Conservation (phyloP, 352 stramenopile genomes). For the Thraustochytrium sp. region DNA sequence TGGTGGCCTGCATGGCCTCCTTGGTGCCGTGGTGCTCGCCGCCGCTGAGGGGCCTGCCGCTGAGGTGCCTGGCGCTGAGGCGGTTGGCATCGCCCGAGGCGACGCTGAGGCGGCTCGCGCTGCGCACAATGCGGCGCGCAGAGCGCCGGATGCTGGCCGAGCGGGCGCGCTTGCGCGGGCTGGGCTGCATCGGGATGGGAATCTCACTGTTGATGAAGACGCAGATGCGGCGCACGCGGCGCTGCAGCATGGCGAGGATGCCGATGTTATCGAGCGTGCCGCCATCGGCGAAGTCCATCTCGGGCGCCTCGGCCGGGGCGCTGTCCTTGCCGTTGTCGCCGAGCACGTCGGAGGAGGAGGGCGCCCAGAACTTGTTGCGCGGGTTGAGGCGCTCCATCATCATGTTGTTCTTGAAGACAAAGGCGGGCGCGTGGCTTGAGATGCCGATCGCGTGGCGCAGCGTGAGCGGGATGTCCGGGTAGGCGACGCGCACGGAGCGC, state of each 20-base stretch:
- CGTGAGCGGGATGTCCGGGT: neutral
- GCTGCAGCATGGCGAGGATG: slow-evolving; percentile 35
- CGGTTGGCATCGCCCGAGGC: neutral
- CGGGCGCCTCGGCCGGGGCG: neutral
- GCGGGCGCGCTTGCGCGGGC: neutral
- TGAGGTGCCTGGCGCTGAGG: neutral
- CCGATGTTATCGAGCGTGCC: slow-evolving; percentile 37
- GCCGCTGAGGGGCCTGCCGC: neutral
- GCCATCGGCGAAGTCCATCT: slow-evolving; percentile 43
- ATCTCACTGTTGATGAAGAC: slow-evolving; percentile 37
- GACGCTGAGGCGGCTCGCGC: neutral
- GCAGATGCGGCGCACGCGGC: neutral
- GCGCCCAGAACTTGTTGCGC: slow-evolving; percentile 4
- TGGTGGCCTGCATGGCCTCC: no score
- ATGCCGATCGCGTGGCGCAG: slow-evolving; percentile 15
- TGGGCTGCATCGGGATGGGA: neutral
- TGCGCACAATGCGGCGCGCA: neutral
- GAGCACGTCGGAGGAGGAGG: neutral
- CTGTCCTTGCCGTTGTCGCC: neutral
- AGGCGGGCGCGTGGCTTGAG: slow-evolving; percentile 24
- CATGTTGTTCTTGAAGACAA: neutral
- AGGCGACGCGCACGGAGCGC: neutral
- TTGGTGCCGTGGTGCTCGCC: neutral
- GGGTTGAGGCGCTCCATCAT: slow-evolving; percentile 11
- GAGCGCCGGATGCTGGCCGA: neutral